Conservation (phyloP, 495 filamentous ascomycete species). For the Penicillium lagena region DNA sequence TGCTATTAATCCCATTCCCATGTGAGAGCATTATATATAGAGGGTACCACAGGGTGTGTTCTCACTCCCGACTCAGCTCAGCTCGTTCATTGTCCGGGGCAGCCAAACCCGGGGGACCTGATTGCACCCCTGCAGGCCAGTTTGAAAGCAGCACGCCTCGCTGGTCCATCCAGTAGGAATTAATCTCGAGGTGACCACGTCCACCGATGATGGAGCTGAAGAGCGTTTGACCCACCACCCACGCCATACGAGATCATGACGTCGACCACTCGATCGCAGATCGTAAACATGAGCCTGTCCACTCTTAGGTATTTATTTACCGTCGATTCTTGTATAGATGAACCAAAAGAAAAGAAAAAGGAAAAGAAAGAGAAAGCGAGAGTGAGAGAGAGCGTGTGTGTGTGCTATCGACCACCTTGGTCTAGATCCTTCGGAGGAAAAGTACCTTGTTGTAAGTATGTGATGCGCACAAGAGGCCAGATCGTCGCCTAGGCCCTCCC, state of each 20-base stretch:
- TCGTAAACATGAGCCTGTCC: conserved; percentile 2
- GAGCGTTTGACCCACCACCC: conserved; percentile 10
- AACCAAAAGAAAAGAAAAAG: background rate
- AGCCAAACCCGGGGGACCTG: no score
- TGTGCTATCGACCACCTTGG: background rate
- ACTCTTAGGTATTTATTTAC: background rate
- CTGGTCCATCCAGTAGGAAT: conserved; percentile 21
- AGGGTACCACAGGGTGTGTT: no score
- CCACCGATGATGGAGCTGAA: conserved; percentile 3
- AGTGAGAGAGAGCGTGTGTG: background rate
- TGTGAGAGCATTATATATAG: no score
- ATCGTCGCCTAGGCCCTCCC: conserved; percentile 2
- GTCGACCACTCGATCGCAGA: conserved; percentile 16
- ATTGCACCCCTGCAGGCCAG: conserved; percentile 9
- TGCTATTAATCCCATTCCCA: no score
- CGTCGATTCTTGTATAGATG: background rate
- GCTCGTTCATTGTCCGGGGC: no score
- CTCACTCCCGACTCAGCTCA: no score
- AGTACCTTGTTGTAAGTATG: background rate
- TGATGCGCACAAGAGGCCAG: background rate
- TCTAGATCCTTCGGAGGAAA: no score
- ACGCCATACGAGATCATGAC: conserved; percentile 23
- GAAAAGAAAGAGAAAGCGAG: background rate
- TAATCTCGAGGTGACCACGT: conserved; percentile 12
- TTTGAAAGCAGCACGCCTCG: conserved; percentile 9